These are phyloP conservation scores for Verticillium alfalfae DNA, from an alignment of 2,329 filamentous ascomycete genomes.

Conservation along the genomic window DNA sequence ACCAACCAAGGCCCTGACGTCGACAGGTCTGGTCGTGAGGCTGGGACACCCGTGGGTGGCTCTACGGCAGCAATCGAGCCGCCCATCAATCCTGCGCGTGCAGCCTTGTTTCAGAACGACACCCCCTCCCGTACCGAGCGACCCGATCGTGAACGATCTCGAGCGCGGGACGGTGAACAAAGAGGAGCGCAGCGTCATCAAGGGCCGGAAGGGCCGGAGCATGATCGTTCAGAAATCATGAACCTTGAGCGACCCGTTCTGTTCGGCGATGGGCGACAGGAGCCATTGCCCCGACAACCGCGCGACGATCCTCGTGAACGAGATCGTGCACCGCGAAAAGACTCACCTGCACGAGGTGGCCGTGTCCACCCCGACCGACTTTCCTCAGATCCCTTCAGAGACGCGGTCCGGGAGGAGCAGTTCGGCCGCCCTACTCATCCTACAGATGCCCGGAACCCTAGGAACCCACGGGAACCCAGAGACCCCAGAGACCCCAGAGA, in stretches of 20 bases:
- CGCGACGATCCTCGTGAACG: constrained; percentile 33
- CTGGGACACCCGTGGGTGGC: constrained; percentile 10
- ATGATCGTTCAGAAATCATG: constrained; percentile 28
- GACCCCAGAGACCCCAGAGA: background rate
- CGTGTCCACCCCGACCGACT: constrained; percentile 26
- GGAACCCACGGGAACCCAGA: background rate
- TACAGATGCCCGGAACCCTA: background rate
- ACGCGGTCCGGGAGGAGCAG: constrained; percentile 40
- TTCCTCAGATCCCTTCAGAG: constrained; percentile 24
- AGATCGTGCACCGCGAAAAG: constrained; percentile 22
- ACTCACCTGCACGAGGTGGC: constrained; percentile 45
- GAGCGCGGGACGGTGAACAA: constrained; percentile 7
- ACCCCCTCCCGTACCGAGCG: constrained; percentile 11
- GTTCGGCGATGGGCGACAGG: constrained; percentile 31
- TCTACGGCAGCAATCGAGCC: constrained; percentile 34
- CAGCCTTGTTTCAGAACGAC: constrained; percentile 38
- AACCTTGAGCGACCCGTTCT: constrained; percentile 43
- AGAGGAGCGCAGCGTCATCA: constrained; percentile 5
- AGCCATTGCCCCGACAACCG: constrained; percentile 26
- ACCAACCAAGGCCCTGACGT: constrained; percentile 12
- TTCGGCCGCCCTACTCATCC: constrained; percentile 33
- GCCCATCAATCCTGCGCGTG: constrained; percentile 50
- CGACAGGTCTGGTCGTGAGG: constrained; percentile 17
- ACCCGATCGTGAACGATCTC: constrained; percentile 10
- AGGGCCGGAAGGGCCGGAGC: constrained; percentile 9